A percentile compares a stretch with the other conserved stretches of the same genome.
These are phyloP conservation scores for Alnus rubra DNA, from an alignment of 306 rosid genomes.

Conservation along the genomic window DNA sequence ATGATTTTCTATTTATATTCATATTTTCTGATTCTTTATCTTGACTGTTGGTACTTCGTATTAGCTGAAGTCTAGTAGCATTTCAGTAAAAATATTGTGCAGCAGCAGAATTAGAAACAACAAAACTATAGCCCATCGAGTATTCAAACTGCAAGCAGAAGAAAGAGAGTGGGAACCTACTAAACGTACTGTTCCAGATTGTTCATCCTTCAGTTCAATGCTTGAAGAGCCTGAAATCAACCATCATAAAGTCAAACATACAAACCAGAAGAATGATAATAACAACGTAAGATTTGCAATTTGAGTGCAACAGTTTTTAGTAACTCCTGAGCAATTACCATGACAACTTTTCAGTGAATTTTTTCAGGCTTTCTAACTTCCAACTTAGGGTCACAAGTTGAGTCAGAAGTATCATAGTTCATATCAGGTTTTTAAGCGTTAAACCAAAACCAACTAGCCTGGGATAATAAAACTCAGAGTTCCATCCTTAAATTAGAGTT, in stretches of 20 bases:
- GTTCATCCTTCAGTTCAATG: slow-evolving; percentile 81
- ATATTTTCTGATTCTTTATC: slow-evolving; percentile 35
- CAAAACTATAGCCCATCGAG: slow-evolving; percentile 36
- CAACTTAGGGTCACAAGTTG: background rate
- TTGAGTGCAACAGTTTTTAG: background rate
- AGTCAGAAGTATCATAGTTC: background rate
- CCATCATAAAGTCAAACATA: slow-evolving; percentile 23
- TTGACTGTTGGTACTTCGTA: slow-evolving; percentile 37
- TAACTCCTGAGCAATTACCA: background rate
- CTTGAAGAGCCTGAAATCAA: slow-evolving; percentile 83
- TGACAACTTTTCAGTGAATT: background rate
- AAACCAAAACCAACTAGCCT: background rate
- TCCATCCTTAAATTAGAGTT: background rate
- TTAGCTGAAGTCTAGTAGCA: slow-evolving; percentile 26
- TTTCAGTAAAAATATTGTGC: slow-evolving; percentile 49
- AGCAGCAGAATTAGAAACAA: slow-evolving; percentile 47
- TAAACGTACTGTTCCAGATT: slow-evolving; percentile 89
- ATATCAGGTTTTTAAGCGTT: background rate
- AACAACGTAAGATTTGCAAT: background rate
- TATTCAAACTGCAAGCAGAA: slow-evolving; percentile 48
- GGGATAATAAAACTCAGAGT: background rate
- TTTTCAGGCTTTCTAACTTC: background rate
- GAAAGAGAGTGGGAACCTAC: slow-evolving; percentile 74
- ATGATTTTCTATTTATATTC: slow-evolving; percentile 37
- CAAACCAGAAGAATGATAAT: background rate